Evolutionary conservation across 768 basidiomycete species (phyloP).

Genomic region (Daedaleopsis nitida): DNA sequence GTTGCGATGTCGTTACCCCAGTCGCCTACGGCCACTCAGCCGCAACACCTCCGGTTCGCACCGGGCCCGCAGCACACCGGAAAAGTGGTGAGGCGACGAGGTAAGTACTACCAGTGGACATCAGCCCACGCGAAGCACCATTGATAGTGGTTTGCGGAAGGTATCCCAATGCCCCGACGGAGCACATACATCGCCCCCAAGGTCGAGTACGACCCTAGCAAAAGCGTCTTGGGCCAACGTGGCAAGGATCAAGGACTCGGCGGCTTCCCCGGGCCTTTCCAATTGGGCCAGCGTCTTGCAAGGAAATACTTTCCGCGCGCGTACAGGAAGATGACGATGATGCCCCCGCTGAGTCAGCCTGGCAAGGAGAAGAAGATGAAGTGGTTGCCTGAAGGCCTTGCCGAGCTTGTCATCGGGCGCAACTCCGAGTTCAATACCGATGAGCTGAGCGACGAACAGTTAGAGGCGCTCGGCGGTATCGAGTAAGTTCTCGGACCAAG

Average conservation of each 20-base stretch:
- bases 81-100: constrained; percentile 8
- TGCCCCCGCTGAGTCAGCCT: not conserved
- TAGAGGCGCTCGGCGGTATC: constrained; percentile 74
- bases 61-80: not conserved
- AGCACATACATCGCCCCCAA: constrained; percentile 34
- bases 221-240: constrained; percentile 17
- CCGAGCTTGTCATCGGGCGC: constrained; percentile 51
- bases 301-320: constrained; percentile 45
- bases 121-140: not conserved
- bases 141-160: constrained; percentile 1
- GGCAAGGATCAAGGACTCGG: constrained; percentile 43
- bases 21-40: constrained; percentile 15
- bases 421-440: constrained; percentile 61
- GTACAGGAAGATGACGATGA: constrained; percentile 27
- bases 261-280: constrained; percentile 49
- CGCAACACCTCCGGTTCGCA: constrained; percentile 10
- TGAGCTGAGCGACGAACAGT: constrained; percentile 61
- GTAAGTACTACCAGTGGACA: not conserved
- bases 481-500: constrained; percentile 47
- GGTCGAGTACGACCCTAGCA: not conserved
- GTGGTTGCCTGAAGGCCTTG: constrained; percentile 39
- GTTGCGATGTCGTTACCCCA: constrained; percentile 28
- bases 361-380: constrained; percentile 22
- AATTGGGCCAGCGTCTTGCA: constrained; percentile 41
- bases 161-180: constrained; percentile 33